Base-by-base conservation (phyloP, 2,329 filamentous ascomycete genomes). In the Penicillium griseofulvum region DNA sequence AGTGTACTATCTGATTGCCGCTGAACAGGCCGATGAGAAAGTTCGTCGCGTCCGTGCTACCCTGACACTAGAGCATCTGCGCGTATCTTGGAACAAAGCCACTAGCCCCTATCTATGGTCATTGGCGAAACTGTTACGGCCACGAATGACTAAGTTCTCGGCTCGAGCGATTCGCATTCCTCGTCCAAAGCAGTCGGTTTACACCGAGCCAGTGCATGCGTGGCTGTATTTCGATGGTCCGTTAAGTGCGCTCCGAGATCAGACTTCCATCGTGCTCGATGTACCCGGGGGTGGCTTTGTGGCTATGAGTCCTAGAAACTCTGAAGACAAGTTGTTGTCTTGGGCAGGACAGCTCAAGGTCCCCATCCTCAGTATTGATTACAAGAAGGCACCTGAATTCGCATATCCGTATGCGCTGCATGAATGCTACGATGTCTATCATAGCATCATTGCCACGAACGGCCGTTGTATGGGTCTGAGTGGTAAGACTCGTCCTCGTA, bases 191-290 rank as follows among this genome's bases (percentile, higher is more conserved):
- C 84, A 85, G 34, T 96, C 91, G 60, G 86, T 90, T 59, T 96
- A 97, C 73, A 87, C 81, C 50, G 91, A 95, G 38, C 88, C 91
- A 0, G 86, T 96, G 0, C 82, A 85, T 54, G 93, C 84, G 1
- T 97, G 93, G 92, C 78, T 99, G 31, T 99, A 97, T 73, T 99
- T 92, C 66, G 91, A 97, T 67, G 94, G 94, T 0, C 88, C 92
- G 0, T 74, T 96, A 8, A 85, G 87, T 2, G 87, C 91, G 44
- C 78, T 97, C 43, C 85, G 86, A 65, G 83, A 87, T 39, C 88
- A 95, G 68, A 87, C 83, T 48, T 88, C 88, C 65, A 73, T 99
- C 28, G 83, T 99, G 1, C 70, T 99, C 34, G 94, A 99, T 71
- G 86, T 97, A 4, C 94, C 94, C 0, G 94, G 94, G 1, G 94